Conservation (phyloP, 495 filamentous ascomycete species). For the Hypomontagnella submonticulosa region DNA sequence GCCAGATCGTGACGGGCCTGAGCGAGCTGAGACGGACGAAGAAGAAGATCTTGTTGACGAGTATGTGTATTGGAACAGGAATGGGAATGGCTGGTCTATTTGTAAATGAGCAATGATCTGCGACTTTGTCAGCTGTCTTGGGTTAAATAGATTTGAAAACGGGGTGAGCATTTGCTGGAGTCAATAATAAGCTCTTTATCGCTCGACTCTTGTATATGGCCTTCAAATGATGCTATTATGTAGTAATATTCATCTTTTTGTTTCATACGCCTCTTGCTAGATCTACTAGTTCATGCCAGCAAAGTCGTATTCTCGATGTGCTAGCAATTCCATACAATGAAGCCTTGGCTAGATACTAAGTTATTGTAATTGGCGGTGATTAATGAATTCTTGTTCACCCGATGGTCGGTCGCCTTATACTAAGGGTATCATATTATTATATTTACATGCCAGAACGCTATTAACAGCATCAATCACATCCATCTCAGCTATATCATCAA, state of each 20-base stretch:
- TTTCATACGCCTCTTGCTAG: too few species aligned
- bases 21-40: slow-evolving; percentile 81
- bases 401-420: background rate
- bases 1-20: slow-evolving; percentile 86
- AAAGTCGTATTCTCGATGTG: too few species aligned
- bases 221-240: slow-evolving; percentile 1
- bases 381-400: too few species aligned
- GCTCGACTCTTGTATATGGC: slow-evolving; percentile 1
- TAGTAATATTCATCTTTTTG: background rate
- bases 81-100: slow-evolving; percentile 87
- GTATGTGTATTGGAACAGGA: slow-evolving; percentile 88
- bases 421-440: slow-evolving; percentile 33
- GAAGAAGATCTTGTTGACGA: slow-evolving; percentile 85
- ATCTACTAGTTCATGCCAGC: too few species aligned
- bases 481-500: background rate
- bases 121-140: slow-evolving; percentile 32
- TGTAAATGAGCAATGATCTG: slow-evolving; percentile 74
- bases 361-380: too few species aligned
- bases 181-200: background rate
- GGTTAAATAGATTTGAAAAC: background rate
- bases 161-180: background rate
- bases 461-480: slow-evolving; percentile 18
- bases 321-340: too few species aligned
- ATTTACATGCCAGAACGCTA: slow-evolving; percentile 8
- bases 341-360: too few species aligned